Base-by-base conservation (phyloP, 2,329 filamentous ascomycete species). In the Aspergillus puulaauensis region DNA sequence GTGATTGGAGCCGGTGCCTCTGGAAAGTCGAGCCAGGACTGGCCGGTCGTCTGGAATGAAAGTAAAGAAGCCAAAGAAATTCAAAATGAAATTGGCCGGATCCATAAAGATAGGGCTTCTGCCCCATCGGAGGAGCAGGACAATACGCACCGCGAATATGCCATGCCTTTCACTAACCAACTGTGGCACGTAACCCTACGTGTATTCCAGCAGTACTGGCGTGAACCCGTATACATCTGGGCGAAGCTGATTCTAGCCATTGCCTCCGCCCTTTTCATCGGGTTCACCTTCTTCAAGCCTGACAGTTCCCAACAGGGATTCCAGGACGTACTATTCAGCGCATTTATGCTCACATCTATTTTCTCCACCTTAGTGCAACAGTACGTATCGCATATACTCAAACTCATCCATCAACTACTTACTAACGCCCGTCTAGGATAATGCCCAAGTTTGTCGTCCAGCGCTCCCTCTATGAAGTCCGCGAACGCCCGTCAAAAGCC, bases 141-240 rank as follows among this genome's bases (percentile, higher is more conserved):
- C 35, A 86, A 41, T 11, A 80, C 57, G 80, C 56, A 81, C 79
- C 31, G 87, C 84, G 90, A 95, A 70, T 96, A 93, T 61, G 91
- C 91, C 3, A 89, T 90, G 31, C 83, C 89, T 0, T 90, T 93
- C 68, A 66, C 61, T 43, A 68, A 75, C 4, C 91, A 96, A 75
- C 76, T 93, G 40, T 77, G 75, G 59, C 81, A 85, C 68, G 90
- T 92, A 51, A 83, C 84, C 11, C 73, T 82, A 64, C 90, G 91
- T 68, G 89, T 93, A 31, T 93, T 93, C 78, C 85, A 93, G 73
- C 90, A 95, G 71, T 95, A 93, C 81, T 96, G 91, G 91, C 88
- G 91, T 59, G 91, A 88, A 1, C 91, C 91, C 0, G 84, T 86
- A 2, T 95, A 96, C 78, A 90, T 96, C 71, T 95, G 92, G 79